A percentile compares a stretch with the other conserved stretches of the same genome.
Evolutionary conservation across 1,139 yeast genomes (phyloP).

Genomic region (Petasospora fabianii): DNA sequence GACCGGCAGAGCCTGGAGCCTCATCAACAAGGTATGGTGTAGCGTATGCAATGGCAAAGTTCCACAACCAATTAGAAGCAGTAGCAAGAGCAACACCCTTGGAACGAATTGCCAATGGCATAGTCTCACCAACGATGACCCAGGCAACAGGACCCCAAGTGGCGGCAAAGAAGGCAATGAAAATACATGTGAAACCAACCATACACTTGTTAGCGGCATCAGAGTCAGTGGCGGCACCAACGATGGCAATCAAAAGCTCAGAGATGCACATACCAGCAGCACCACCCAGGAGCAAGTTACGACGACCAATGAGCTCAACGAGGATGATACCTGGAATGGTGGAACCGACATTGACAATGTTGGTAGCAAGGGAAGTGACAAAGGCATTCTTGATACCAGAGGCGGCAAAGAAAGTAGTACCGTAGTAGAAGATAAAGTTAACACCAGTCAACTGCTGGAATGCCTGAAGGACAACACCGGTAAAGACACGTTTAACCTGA

Average conservation of each 20-base stretch:
- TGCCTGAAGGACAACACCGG: conserved; percentile 44
- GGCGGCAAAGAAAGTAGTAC: conserved; percentile 57
- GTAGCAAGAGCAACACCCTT: conserved; percentile 69
- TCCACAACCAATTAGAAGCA: conserved; percentile 77
- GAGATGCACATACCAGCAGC: conserved; percentile 56
- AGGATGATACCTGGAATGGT: conserved; percentile 61
- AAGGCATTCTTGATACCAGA: conserved; percentile 46
- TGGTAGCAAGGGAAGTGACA: conserved; percentile 49
- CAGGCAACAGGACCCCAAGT: conserved; percentile 80
- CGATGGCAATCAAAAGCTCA: conserved; percentile 55
- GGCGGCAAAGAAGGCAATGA: conserved; percentile 69
- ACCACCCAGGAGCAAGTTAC: conserved; percentile 47
- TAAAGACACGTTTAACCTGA: conserved; percentile 33
- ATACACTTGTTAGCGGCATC: conserved; percentile 51
- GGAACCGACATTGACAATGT: conserved; percentile 59
- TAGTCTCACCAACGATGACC: conserved; percentile 73
- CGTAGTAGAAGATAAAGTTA: conserved; percentile 66
- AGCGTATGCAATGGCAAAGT: conserved; percentile 66
- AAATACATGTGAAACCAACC: conserved; percentile 65
- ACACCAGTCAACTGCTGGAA: conserved; percentile 73
- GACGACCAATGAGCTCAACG: conserved; percentile 51
- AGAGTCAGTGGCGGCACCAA: conserved; percentile 42
- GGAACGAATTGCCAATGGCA: conserved; percentile 67
- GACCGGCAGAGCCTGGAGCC: conserved; percentile 54
- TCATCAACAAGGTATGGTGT: conserved; percentile 68